Evolutionary conservation across 2,329 filamentous ascomycete genomes (phyloP), one percentile per base, ranked within the genome.

Genomic region (Aureobasidium sp.): DNA sequence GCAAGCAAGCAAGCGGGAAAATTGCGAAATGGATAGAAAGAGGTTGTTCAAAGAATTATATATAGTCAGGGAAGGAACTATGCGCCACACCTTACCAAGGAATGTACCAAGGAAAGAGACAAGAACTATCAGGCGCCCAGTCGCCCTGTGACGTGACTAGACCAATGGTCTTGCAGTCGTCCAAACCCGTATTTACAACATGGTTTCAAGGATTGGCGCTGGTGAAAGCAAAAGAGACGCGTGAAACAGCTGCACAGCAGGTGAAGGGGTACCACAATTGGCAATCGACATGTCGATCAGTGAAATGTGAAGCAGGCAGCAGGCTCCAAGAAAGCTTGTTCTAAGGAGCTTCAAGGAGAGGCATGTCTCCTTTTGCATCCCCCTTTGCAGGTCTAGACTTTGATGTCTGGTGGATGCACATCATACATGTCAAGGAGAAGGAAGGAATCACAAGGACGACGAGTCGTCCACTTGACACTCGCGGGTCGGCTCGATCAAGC

Each of bases 241-340:
- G 52, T 44, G 52, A 57, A 57, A 46, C 53, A 44, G 39, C 39
- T 56, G 52, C 53, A 46, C 29, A 24, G 27, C 53, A 57, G 53
- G 46, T 46, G 53, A 27, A 44, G 53, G 41, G 24, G 37, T 26
- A 46, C 20, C 15, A 8, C n/a, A 43, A 55, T 12, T 13, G 32
- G 51, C 26, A 43, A 20, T 29, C 29, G 17, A 29, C 37, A 29
- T 55, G 53, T 26, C 53, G 53, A 57, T 57, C 53, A 2, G 39
- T 26, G 29, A 27, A 8, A 13, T 39, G 39, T 13, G 39, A 26
- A 36, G 20, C 20, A 20, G 20, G 20, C 20, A 32, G 1, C 17
- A 46, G 53, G 15, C 27, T 29, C 27, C 17, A 20, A 27, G 15
- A 57, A 44, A 36, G 27, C 41, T 57, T 34, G 41, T 9, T 32